These are phyloP conservation scores for Neurospora intermedia DNA, from an alignment of 495 filamentous ascomycete species.

Conservation along the genomic window DNA sequence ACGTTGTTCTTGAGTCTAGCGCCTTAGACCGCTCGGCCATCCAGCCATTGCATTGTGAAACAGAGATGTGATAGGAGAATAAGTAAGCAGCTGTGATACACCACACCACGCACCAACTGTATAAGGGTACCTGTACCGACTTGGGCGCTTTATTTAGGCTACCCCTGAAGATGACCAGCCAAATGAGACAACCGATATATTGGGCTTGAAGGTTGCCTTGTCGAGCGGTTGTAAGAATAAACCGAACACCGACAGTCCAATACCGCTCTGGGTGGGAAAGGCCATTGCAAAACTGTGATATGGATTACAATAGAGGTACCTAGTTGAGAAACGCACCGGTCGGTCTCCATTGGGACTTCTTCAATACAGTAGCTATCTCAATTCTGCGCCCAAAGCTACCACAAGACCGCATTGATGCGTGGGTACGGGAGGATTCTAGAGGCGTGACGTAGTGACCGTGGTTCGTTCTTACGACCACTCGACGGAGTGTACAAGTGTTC, in stretches of 20 bases:
- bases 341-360: not conserved
- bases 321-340: not conserved
- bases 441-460: not conserved
- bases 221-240: not conserved
- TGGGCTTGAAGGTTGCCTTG: too few relatives aligned
- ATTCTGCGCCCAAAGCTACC: not conserved
- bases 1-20: constrained; percentile 19
- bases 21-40: constrained; percentile 27
- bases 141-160: not conserved
- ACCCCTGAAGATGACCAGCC: not conserved
- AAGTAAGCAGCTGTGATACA: not conserved
- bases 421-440: not conserved
- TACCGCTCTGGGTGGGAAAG: not conserved
- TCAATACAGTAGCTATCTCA: not conserved
- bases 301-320: not conserved
- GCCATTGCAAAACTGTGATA: not conserved
- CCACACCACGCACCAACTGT: not conserved
- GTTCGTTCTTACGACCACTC: not conserved
- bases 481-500: not conserved
- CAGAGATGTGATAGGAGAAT: not conserved
- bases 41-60: constrained; percentile 6
- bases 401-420: not conserved
- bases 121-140: not conserved
- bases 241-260: not conserved
- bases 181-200: not conserved